Evolutionary conservation across 2,329 filamentous ascomycete species (phyloP).

Genomic region (Colletotrichum chrysophilum): DNA sequence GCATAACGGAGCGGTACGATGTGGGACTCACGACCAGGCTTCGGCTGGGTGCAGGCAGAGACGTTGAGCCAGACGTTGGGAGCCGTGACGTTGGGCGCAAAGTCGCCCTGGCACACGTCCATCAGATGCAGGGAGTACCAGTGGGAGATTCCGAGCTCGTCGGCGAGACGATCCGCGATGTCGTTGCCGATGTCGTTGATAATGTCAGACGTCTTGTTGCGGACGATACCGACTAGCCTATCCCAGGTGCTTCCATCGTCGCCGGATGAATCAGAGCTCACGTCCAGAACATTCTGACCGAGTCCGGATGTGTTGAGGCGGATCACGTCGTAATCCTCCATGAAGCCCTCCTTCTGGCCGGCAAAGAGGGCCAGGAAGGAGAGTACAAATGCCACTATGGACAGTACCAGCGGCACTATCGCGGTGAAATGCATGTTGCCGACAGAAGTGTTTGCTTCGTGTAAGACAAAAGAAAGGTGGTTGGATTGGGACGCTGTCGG

Average conservation of each 20-base stretch:
- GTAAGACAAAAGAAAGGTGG: neutral
- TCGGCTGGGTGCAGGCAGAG: conserved; percentile 48
- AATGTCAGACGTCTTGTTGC: conserved; percentile 38
- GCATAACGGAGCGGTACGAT: neutral
- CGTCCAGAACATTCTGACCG: conserved; percentile 35
- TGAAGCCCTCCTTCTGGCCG: conserved; percentile 44
- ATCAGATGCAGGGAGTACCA: conserved; percentile 59
- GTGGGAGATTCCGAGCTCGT: conserved; percentile 50
- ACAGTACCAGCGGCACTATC: conserved; percentile 40
- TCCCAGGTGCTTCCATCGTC: conserved; percentile 32
- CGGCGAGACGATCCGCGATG: conserved; percentile 43
- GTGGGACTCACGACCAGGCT: conserved; percentile 40
- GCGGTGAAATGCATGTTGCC: conserved; percentile 31
- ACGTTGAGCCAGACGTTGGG: conserved; percentile 43
- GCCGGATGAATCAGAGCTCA: conserved; percentile 3
- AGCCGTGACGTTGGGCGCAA: conserved; percentile 46
- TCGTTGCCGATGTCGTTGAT: conserved; percentile 45
- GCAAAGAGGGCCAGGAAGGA: conserved; percentile 44
- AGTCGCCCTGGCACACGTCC: conserved; percentile 51
- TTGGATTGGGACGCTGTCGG: neutral
- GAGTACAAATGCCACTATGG: conserved; percentile 43
- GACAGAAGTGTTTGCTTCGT: neutral
- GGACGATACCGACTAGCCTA: conserved; percentile 28
- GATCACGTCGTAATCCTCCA: conserved; percentile 47
- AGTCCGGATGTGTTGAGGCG: conserved; percentile 44